These are phyloP conservation scores for Linnemannia schmuckeri DNA, from an alignment of 192 early-diverging fungal genomes.

Conservation along the genomic window DNA sequence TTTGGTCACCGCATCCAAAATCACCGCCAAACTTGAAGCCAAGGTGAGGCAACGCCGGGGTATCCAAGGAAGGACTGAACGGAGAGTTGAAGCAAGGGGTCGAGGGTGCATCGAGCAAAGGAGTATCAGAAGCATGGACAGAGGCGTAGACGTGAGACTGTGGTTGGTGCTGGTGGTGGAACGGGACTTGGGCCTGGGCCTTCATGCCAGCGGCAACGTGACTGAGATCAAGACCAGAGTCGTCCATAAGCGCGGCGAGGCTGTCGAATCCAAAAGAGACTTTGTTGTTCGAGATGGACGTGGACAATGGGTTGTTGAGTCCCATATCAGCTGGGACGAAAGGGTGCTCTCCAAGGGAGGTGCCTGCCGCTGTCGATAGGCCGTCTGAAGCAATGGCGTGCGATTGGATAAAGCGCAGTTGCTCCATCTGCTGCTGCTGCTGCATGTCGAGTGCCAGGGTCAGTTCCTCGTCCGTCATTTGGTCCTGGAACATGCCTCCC, in stretches of 20 bases:
- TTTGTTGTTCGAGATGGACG: background rate
- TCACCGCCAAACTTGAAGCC: conserved; percentile 10
- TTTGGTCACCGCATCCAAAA: conserved; percentile 1
- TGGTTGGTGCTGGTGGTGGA: conserved; percentile 12
- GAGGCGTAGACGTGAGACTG: background rate
- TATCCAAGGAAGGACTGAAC: conserved; percentile 9
- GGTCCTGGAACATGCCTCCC: background rate
- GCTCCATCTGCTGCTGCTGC: conserved; percentile 16
- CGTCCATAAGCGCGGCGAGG: conserved; percentile 22
- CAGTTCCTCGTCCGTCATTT: background rate
- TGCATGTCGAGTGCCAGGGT: background rate
- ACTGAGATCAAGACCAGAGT: background rate
- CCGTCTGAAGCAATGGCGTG: background rate
- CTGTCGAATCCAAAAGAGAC: conserved; percentile 26
- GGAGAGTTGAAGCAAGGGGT: conserved; percentile 36
- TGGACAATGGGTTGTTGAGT: background rate
- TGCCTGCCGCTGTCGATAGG: background rate
- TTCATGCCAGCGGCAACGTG: background rate
- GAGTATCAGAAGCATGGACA: background rate
- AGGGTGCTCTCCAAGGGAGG: conserved; percentile 26
- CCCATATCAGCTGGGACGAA: conserved; percentile 17
- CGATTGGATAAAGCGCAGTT: conserved; percentile 7
- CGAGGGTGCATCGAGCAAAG: conserved; percentile 23
- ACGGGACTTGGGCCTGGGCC: background rate
- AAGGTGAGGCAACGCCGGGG: conserved; percentile 25